Conservation (phyloP, 306 rosid genomes). For the Malus sieversii region DNA sequence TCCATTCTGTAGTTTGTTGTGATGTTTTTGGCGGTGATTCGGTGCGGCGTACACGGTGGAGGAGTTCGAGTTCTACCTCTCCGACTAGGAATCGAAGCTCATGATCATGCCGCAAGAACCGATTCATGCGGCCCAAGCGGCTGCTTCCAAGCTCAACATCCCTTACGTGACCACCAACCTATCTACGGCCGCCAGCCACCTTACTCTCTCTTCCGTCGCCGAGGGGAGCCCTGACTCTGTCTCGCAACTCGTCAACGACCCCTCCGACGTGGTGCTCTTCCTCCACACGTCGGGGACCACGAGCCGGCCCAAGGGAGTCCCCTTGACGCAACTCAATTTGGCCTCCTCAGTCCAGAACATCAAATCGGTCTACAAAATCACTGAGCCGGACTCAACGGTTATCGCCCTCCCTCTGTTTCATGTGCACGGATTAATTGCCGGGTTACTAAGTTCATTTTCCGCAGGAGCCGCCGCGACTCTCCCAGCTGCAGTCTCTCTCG, state of each 20-base stretch:
- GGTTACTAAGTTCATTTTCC: constrained; percentile 49
- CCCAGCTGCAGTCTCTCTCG: constrained; percentile 32
- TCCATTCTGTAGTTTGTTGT: constrained; percentile 41
- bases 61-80: constrained; percentile 74
- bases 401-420: constrained; percentile 78
- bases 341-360: constrained; percentile 61
- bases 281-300: constrained; percentile 98
- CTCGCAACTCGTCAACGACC: constrained; percentile 28
- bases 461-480: constrained; percentile 57
- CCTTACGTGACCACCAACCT: no score
- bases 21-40: constrained; percentile 68
- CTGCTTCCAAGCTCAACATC: no score
- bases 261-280: constrained; percentile 70
- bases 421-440: constrained; percentile 76
- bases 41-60: constrained; percentile 75
- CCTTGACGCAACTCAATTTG: constrained; percentile 68
- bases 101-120: no score
- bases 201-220: no score
- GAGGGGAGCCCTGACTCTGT: constrained; percentile 36
- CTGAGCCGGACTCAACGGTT: constrained; percentile 68
- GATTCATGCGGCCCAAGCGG: no score
- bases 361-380: constrained; percentile 59
- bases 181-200: no score
- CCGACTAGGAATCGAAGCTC: background rate
- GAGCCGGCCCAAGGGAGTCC: constrained; percentile 90